A percentile compares a stretch with the other conserved stretches of the same genome.
Evolutionary conservation across 2,329 filamentous ascomycete genomes (phyloP).

Genomic region (Fonsecaea nubica): DNA sequence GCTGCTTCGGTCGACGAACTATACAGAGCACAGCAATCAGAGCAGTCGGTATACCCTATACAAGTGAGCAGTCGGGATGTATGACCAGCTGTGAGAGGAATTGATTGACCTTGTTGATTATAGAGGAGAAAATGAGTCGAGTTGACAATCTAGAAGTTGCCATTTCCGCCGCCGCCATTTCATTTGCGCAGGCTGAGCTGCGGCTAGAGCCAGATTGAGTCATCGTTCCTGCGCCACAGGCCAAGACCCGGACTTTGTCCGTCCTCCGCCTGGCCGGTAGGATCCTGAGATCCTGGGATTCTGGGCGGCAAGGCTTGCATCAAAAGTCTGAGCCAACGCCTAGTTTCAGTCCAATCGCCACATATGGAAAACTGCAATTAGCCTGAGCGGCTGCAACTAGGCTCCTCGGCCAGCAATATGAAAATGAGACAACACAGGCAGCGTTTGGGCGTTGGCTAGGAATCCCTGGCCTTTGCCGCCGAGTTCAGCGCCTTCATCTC

Average conservation of each 20-base stretch:
- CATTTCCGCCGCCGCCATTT: conserved; percentile 18
- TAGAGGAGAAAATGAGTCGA: not conserved
- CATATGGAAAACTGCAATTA: not conserved
- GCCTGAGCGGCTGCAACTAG: not conserved
- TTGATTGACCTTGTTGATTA: not conserved
- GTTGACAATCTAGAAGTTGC: conserved; percentile 34
- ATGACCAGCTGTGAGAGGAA: not conserved
- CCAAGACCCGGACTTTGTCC: not conserved
- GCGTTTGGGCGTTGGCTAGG: not conserved
- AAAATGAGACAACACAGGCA: not conserved
- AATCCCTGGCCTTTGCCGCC: not conserved
- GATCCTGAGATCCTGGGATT: not conserved
- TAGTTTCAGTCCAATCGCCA: too few relatives aligned
- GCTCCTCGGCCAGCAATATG: not conserved
- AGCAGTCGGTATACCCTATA: not conserved
- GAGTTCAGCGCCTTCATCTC: not conserved
- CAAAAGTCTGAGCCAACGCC: not conserved
- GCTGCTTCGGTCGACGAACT: not conserved
- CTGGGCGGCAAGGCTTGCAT: not conserved
- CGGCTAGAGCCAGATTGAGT: conserved; percentile 26
- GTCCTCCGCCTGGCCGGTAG: not conserved
- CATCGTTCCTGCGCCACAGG: conserved; percentile 16
- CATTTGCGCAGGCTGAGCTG: conserved; percentile 9
- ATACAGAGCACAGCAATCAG: not conserved
- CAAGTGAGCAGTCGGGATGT: not conserved